Percentiles rank a stretch among this genome's conserved stretches.
These are phyloP conservation scores for Pseudoscleropodium purum DNA, from an alignment of 225 moss, liverwort and hornwort species.

Conservation along the genomic window DNA sequence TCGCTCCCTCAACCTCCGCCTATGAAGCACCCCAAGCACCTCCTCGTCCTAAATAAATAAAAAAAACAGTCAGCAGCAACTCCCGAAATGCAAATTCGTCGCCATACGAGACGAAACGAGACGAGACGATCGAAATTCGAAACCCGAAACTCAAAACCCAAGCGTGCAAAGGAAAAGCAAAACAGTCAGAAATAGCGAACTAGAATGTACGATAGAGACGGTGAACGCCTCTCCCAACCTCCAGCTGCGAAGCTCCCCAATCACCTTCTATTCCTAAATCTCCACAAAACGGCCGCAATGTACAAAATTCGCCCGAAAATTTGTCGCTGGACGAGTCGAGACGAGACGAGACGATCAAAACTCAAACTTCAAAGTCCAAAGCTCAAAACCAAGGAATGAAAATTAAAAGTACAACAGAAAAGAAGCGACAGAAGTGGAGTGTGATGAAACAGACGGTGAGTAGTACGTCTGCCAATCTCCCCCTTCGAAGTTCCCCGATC, in stretches of 20 bases:
- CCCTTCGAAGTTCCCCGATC: background rate
- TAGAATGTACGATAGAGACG: background rate
- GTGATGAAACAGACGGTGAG: background rate
- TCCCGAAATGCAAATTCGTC: background rate
- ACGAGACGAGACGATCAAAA: background rate
- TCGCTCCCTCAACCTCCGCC: background rate
- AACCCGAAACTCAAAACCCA: background rate
- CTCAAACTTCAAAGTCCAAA: background rate
- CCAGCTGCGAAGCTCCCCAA: background rate
- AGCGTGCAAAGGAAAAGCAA: background rate
- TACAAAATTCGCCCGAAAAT: background rate
- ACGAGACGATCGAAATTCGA: background rate
- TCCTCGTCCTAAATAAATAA: background rate
- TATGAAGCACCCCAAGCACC: background rate
- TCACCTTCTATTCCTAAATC: background rate
- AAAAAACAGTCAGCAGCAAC: background rate
- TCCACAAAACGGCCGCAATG: background rate
- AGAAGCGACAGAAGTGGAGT: background rate
- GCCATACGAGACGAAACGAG: background rate
- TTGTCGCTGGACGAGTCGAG: no score
- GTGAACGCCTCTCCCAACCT: background rate
- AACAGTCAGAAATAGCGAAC: no score
- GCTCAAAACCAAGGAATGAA: background rate
- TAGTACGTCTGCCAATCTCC: background rate
- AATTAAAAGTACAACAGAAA: background rate